Evolutionary conservation across 2,329 filamentous ascomycete genomes (phyloP).

Genomic region (Cordyceps fumosorosea): DNA sequence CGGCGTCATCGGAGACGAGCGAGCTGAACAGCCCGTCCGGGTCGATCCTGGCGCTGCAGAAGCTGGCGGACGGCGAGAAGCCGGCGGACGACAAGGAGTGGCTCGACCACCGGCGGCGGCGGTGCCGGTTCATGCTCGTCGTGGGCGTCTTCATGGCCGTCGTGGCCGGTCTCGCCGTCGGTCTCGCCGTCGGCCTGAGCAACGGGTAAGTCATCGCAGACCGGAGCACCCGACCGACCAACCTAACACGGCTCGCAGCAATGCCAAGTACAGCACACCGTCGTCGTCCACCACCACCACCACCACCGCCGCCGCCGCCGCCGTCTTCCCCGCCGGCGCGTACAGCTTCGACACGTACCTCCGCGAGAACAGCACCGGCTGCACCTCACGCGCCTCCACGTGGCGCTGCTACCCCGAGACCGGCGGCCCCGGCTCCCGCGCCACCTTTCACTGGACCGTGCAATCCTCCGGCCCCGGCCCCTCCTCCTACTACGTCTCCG

Average conservation of each 20-base stretch:
- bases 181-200: slow-evolving; percentile 12
- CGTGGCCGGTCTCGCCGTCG: slow-evolving; percentile 12
- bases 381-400: slow-evolving; percentile 50
- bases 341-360: slow-evolving; percentile 56
- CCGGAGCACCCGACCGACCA: no score
- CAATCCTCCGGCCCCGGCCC: slow-evolving; percentile 8
- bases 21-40: not conserved
- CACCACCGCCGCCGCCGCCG: not conserved
- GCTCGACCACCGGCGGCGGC: slow-evolving; percentile 11
- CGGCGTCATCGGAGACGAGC: slow-evolving; percentile 14
- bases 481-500: slow-evolving; percentile 46
- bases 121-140: slow-evolving; percentile 13
- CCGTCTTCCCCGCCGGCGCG: slow-evolving; percentile 53
- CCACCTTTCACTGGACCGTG: slow-evolving; percentile 51
- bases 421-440: slow-evolving; percentile 25
- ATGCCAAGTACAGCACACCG: not conserved
- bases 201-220: slow-evolving; percentile 13
- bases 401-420: slow-evolving; percentile 58
- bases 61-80: not conserved
- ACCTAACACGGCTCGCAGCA: not conserved
- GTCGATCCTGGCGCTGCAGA: slow-evolving; percentile 8
- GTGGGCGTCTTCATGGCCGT: slow-evolving; percentile 12
- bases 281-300: not conserved
- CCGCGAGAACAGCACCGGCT: slow-evolving; percentile 43
- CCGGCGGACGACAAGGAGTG: slow-evolving; percentile 15